Base-by-base conservation (phyloP, 2,329 filamentous ascomycete genomes). In the Pseudovirgaria hyperparasitica region DNA sequence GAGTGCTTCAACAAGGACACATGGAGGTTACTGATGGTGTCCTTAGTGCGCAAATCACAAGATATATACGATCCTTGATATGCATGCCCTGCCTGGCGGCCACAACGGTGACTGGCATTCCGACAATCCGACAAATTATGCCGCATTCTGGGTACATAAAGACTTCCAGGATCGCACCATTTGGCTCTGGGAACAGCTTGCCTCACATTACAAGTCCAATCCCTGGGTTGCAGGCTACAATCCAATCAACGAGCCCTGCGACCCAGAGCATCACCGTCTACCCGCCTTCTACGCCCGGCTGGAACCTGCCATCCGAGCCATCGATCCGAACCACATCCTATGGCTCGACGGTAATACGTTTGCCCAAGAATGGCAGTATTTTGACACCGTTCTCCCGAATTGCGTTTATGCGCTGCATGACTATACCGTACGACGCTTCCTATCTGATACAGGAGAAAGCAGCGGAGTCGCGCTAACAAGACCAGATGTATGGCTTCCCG, bases 401-500 rank as follows among this genome's bases (percentile, higher is more conserved):
- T 48, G 55, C 2, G 66, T 67, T 1, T 70, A 70, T 38, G 54
- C 60, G 4, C 53, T 65, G 22, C 67, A 71, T 37, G 67, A 71
- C 36, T 71, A 71, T 36, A 56, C 55, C 20, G 30, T 29, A 23
- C 9, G 31, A 17, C 9, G 11, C 9, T 16, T 9, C 12, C 13
- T 5, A 16, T 10, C 18, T 9, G 11, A 9, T 17, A 5, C 6
- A 10, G 13, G 6, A 9, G 11, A 10, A n/a, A n/a, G n/a, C n/a
- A n/a, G n/a, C n/a, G n/a, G n/a, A n/a, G n/a, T n/a, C n/a, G 16
- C 15, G 12, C 10, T 28, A 9, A 22, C 16, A 5, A 9, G 8
- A 16, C 9, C 9, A 30, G 27, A 51, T 53, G 32, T 60, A 63
- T 40, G 67, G 66, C 0, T 70, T 71, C 32, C 67, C 39, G 4